phyloP scores from a whole-genome alignment of 2,329 filamentous ascomycete genomes.

The Clonostachys solani region DNA sequence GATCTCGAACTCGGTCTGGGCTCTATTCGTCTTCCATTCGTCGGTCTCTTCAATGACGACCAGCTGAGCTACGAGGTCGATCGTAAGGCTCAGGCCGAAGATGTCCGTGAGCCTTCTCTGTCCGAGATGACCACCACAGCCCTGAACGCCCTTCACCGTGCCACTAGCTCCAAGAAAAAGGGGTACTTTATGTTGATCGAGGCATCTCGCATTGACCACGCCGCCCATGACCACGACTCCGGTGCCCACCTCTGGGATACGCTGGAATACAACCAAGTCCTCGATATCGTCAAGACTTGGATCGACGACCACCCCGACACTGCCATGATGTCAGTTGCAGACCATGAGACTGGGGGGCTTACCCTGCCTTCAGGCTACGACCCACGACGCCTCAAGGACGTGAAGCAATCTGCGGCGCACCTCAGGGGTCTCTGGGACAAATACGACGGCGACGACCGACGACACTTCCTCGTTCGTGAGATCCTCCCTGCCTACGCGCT shows the following conservation, averaged over 20 bases:
- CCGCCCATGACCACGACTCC: constrained; percentile 44
- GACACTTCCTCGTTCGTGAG: constrained; percentile 12
- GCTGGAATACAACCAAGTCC: constrained; percentile 27
- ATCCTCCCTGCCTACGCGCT: constrained; percentile 22
- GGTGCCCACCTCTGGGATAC: constrained; percentile 42
- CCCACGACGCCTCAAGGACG: constrained; percentile 16
- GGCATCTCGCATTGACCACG: constrained; percentile 23
- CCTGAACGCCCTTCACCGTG: constrained; percentile 22
- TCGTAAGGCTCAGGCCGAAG: constrained; percentile 11
- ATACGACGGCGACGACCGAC: constrained; percentile 19
- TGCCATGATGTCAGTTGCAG: constrained; percentile 26
- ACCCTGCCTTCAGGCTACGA: constrained; percentile 23
- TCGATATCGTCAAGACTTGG: constrained; percentile 24
- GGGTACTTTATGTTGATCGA: constrained; percentile 24
- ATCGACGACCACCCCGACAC: constrained; percentile 29
- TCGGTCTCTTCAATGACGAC: constrained; percentile 27
- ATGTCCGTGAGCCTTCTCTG: constrained; percentile 10
- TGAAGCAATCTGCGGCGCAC: constrained; percentile 16
- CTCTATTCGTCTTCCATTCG: constrained; percentile 21
- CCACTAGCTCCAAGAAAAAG: constrained; percentile 18
- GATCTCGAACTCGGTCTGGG: constrained; percentile 12
- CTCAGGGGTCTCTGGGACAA: constrained; percentile 14
- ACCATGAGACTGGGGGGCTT: constrained; percentile 31
- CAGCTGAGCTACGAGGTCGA: constrained; percentile 26
- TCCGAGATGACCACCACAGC: constrained; percentile 20